Conservation (phyloP, 148 eudicot genomes). For the Talinum fruticosum region DNA sequence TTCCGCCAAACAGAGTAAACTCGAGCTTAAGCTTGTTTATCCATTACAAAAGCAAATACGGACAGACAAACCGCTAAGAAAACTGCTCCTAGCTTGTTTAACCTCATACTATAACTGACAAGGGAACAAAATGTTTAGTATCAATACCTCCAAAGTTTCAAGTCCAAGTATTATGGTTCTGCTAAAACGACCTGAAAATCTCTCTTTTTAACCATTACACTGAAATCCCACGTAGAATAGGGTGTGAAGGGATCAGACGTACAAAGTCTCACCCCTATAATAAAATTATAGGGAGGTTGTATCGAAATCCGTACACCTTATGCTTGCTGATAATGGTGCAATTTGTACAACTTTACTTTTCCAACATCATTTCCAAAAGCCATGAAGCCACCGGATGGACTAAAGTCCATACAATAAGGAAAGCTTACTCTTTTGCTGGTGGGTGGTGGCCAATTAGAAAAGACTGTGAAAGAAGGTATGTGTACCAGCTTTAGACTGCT, state of each 20-base stretch:
- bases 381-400: slow-evolving; percentile 91
- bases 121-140: neutral
- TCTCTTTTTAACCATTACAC: neutral
- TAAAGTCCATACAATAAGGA: slow-evolving; percentile 78
- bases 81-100: neutral
- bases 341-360: slow-evolving; percentile 68
- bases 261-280: neutral
- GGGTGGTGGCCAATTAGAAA: slow-evolving; percentile 87
- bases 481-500: slow-evolving; percentile 78
- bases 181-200: neutral
- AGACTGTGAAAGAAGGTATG: slow-evolving; percentile 73
- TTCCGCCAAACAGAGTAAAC: neutral
- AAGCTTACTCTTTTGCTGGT: slow-evolving; percentile 30
- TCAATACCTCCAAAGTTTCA: neutral
- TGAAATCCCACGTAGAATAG: neutral
- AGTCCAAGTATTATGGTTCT: neutral
- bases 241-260: neutral
- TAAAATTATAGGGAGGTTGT: neutral
- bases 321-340: slow-evolving; percentile 68
- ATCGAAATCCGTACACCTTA: neutral
- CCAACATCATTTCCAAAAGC: slow-evolving; percentile 85
- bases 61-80: neutral
- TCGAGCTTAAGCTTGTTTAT: neutral
- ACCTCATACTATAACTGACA: neutral
- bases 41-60: neutral